phyloP scores from a whole-genome alignment of 177 flowering plant species.

The Vitis hybrid region DNA sequence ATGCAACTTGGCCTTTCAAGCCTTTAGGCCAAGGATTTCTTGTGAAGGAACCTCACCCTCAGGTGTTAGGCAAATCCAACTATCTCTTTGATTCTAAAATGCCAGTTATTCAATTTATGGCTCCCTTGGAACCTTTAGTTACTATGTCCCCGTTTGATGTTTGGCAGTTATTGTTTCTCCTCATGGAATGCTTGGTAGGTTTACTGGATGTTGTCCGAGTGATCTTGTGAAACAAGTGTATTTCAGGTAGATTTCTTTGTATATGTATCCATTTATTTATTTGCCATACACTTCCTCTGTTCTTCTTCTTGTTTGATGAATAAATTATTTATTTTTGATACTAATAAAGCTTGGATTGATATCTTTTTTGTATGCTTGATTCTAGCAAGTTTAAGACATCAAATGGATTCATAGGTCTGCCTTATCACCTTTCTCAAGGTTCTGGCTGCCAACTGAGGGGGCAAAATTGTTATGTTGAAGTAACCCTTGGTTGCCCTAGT shows the following conservation, averaged over 20 bases:
- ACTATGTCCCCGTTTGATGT: conserved; percentile 2
- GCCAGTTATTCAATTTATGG: not conserved
- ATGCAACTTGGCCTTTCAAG: no score
- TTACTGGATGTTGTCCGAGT: conserved; percentile 83
- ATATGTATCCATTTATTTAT: conserved; percentile 2
- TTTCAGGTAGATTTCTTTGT: conserved; percentile 44
- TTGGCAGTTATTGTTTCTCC: conserved; percentile 86
- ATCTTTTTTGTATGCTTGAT: not conserved
- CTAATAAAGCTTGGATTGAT: not conserved
- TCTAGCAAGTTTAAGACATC: conserved; percentile 56
- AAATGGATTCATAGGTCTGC: conserved; percentile 60
- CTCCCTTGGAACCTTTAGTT: not conserved
- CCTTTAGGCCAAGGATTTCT: no score
- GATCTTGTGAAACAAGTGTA: conserved; percentile 94
- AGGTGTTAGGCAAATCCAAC: no score
- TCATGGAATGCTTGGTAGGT: conserved; percentile 91
- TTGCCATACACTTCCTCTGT: no score
- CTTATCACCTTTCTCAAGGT: conserved; percentile 53
- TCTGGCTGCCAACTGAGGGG: conserved; percentile 62
- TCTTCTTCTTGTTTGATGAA: not conserved
- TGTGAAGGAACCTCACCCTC: no score
- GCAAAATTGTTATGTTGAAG: conserved; percentile 78
- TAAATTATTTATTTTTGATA: not conserved
- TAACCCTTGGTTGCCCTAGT: conserved; percentile 62
- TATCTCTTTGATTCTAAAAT: not conserved